Base-by-base conservation (phyloP, 805 yeast species). In the Alloascoidea hylecoeti region DNA sequence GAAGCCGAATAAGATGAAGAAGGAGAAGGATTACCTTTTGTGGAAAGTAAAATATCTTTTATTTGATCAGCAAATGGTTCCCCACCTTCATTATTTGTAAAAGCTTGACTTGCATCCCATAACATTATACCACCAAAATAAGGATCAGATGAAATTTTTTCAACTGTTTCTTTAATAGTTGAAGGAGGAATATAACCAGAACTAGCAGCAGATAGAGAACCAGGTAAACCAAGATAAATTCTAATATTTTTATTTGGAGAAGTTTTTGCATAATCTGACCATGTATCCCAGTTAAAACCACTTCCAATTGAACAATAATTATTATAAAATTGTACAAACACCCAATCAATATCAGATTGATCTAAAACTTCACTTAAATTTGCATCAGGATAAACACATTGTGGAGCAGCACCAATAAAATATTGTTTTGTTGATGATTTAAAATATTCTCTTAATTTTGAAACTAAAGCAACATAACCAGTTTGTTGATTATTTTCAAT, bases 321-420 rank as follows among this genome's bases (percentile, higher is more conserved):
- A 70, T 86, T 86, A 68, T 85, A 86, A 61, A 86, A 86, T 61
- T 85, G 95, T 46, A 88, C 68, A 52, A 82, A 84, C 3, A 84
- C 80, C 55, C 75, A 84, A 58, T 86, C 95, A 46, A 86, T 64
- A 30, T 71, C 63, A 6, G 83, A 75, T 41, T 64, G 72, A 43
- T 77, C 78, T 49, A 81, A 72, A 38, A 71, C 71, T 44, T 74
- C 60, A 71, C 82, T 79, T 34, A 78, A 53, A 34, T 57, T 68
- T 36, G 72, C 77, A 60, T 86, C 96, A 15, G 95, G 95, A 55
- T 76, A 80, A 17, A 75, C 78, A 62, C 96, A 88, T 61, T 85
- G 95, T 15, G 96, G 96, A 44, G 96, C 89, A 46, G 95, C 95
- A 38, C 94, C 75, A 35, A 85, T 61, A 54, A 78, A 82, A 61